These are phyloP conservation scores for Ogataea siamensis DNA, from an alignment of 805 yeast genomes.

Conservation along the genomic window DNA sequence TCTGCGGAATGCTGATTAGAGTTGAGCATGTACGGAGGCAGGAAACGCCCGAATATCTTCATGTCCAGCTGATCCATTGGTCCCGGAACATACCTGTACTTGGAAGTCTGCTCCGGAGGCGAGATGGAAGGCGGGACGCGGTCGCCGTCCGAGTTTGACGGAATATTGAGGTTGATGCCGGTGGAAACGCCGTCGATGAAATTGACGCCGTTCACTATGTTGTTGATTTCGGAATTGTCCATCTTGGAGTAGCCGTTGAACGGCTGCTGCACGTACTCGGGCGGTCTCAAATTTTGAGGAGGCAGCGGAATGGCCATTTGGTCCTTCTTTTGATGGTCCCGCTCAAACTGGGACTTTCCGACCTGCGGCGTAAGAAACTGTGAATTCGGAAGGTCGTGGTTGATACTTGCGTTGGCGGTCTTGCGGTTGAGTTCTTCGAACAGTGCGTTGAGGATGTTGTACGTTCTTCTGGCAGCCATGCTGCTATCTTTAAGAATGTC, in stretches of 20 bases:
- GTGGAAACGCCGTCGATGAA: constrained; percentile 36
- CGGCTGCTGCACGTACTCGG: constrained; percentile 7
- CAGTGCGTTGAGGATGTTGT: constrained; percentile 72
- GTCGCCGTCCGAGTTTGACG: constrained; percentile 5
- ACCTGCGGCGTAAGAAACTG: constrained; percentile 30
- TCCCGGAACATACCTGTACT: constrained; percentile 62
- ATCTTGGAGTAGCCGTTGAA: constrained; percentile 17
- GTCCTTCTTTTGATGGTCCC: constrained; percentile 13
- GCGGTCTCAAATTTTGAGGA: constrained; percentile 7
- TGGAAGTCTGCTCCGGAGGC: constrained; percentile 9
- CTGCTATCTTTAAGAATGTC: constrained; percentile 69
- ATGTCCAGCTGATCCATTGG: constrained; percentile 83
- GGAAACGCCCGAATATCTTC: constrained; percentile 76
- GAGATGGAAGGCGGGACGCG: constrained; percentile 1
- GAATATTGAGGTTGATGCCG: constrained; percentile 31
- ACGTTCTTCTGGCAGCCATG: constrained; percentile 77
- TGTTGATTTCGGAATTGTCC: constrained; percentile 23
- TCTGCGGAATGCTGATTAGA: constrained; percentile 20
- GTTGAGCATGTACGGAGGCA: constrained; percentile 80
- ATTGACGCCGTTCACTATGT: constrained; percentile 33
- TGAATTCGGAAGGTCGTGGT: constrained; percentile 20
- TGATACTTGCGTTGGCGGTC: constrained; percentile 49
- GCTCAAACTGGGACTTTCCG: constrained; percentile 26
- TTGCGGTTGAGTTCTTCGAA: constrained; percentile 75
- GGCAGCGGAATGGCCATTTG: constrained; percentile 15